Percentiles rank a stretch among this genome's conserved stretches.
Conservation (phyloP, 2,329 filamentous ascomycete genomes). For the Ambrosiella cleistominuta region DNA sequence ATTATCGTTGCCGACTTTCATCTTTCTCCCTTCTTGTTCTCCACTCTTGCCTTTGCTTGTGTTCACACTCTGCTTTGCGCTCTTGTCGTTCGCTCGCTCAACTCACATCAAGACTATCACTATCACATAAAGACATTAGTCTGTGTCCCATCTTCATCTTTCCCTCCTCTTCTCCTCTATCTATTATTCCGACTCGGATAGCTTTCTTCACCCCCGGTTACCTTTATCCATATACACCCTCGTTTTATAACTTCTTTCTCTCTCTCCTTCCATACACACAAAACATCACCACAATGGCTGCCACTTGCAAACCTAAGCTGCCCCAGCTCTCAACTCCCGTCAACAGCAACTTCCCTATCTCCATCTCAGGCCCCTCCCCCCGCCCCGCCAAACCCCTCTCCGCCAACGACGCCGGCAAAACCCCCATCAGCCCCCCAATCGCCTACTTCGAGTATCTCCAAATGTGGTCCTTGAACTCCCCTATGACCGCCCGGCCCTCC, state of each 20-base stretch:
- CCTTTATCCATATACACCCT: not conserved
- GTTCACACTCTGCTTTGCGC: not conserved
- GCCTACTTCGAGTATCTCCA: conserved; percentile 91
- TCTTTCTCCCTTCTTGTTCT: conserved; percentile 3
- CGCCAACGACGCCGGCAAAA: conserved; percentile 48
- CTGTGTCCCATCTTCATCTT: not conserved
- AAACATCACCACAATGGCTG: conserved; percentile 12
- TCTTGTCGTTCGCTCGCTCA: not conserved
- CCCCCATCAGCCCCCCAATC: conserved; percentile 75
- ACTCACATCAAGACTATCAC: conserved; percentile 1
- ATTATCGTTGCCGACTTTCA: not conserved
- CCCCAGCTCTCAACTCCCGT: conserved; percentile 44
- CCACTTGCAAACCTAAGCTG: conserved; percentile 37
- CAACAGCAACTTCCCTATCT: conserved; percentile 44
- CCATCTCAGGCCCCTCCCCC: conserved; percentile 49
- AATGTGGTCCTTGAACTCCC: conserved; percentile 58
- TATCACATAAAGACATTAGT: not conserved
- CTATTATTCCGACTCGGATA: not conserved
- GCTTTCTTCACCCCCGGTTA: not conserved
- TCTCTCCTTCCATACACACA: not conserved
- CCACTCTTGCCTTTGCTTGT: conserved; percentile 11
- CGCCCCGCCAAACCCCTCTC: conserved; percentile 32
- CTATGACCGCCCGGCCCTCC: conserved; percentile 36
- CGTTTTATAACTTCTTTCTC: not conserved
- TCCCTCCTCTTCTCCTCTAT: not conserved